phyloP scores from a whole-genome alignment of 78 protist genomes.

The Pigoraptor vietnamica region DNA sequence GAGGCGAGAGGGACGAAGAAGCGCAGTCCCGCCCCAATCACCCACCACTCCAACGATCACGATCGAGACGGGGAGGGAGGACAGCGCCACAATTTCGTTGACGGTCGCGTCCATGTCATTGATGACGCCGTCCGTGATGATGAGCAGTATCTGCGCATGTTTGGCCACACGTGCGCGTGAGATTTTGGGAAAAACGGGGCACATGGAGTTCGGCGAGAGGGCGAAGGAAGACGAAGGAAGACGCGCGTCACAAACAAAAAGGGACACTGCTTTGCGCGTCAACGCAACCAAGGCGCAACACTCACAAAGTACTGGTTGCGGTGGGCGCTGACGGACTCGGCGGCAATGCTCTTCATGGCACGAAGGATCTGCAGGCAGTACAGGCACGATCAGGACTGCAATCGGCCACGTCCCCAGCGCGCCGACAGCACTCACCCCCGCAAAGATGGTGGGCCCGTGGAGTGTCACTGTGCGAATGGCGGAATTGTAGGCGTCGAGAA shows the following conservation, averaged over 20 bases:
- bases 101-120: slow-evolving; percentile 58
- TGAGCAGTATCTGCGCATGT: slow-evolving; percentile 53
- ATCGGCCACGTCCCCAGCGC: no score
- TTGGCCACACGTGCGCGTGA: no score
- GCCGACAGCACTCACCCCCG: slow-evolving; percentile 35
- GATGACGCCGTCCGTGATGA: slow-evolving; percentile 74
- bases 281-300: no score
- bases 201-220: no score
- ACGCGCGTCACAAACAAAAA: no score
- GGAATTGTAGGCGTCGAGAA: slow-evolving; percentile 19
- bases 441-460: slow-evolving; percentile 55
- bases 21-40: no score
- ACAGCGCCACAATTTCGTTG: slow-evolving; percentile 32
- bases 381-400: no score
- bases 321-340: neutral
- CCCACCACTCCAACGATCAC: slow-evolving; percentile 81
- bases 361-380: neutral
- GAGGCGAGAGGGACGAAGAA: no score
- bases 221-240: neutral
- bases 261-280: no score
- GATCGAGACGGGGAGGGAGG: slow-evolving; percentile 42
- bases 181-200: no score
- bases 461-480: slow-evolving; percentile 11
- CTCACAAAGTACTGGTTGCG: neutral
- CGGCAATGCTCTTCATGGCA: neutral